These are phyloP conservation scores for Irpex sp. DNA, from an alignment of 1,284 basidiomycete genomes.

Conservation along the genomic window DNA sequence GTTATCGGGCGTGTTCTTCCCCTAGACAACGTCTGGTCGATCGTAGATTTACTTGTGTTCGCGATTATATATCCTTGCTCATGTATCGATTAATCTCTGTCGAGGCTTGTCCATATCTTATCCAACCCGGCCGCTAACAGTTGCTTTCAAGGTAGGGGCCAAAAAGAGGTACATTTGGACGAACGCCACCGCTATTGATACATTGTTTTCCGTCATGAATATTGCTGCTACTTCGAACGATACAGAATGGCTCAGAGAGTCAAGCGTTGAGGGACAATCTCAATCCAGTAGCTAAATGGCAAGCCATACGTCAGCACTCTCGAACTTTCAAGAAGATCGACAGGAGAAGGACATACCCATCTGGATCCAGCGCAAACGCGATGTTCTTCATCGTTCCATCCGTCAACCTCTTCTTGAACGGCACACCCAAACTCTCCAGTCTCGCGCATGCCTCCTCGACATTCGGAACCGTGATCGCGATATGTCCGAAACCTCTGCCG, in stretches of 20 bases:
- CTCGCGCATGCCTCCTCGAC: slow-evolving; percentile 82
- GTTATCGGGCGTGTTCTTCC: too few relatives aligned
- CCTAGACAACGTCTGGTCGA: too few relatives aligned
- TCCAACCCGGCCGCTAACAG: too few relatives aligned
- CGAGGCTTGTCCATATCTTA: too few relatives aligned
- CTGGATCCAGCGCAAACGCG: slow-evolving; percentile 88
- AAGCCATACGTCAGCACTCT: background rate
- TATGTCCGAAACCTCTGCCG: slow-evolving; percentile 81
- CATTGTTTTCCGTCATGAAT: too few relatives aligned
- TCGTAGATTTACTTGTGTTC: background rate
- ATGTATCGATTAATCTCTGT: background rate
- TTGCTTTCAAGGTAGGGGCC: too few relatives aligned
- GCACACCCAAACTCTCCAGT: slow-evolving; percentile 80
- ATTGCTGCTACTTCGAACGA: too few relatives aligned
- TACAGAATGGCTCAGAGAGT: background rate
- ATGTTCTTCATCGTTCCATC: slow-evolving; percentile 87
- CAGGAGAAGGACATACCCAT: slow-evolving; percentile 49
- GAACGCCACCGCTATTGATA: too few relatives aligned
- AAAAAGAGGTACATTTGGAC: too few relatives aligned
- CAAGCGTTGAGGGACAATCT: slow-evolving; percentile 14
- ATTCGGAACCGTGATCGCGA: slow-evolving; percentile 83
- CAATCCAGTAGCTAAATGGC: slow-evolving; percentile 19
- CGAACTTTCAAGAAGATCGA: background rate
- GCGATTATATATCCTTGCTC: background rate
- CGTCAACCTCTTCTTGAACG: slow-evolving; percentile 85